Conservation (phyloP, 768 basidiomycete genomes). For the Suillus bovinus region DNA sequence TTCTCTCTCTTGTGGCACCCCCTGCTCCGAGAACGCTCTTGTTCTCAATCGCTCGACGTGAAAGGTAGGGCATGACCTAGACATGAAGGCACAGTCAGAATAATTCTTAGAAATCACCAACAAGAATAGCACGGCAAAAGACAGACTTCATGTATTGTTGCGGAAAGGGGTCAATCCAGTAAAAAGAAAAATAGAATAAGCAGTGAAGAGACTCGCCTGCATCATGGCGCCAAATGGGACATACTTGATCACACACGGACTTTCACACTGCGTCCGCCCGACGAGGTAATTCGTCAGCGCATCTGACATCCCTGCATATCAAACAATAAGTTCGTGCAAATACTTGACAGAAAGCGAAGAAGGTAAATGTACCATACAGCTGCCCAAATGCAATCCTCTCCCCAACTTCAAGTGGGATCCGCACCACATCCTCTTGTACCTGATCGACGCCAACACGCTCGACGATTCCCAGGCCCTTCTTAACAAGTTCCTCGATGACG, state of each 20-base stretch:
- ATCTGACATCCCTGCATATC: constrained; percentile 76
- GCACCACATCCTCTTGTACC: constrained; percentile 23
- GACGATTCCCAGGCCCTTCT: constrained; percentile 42
- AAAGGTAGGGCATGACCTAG: constrained; percentile 88
- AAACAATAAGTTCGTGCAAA: constrained; percentile 5
- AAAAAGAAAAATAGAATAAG: no score
- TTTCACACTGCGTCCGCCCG: constrained; percentile 44
- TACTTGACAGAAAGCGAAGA: background rate
- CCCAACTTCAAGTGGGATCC: constrained; percentile 52
- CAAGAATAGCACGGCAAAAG: background rate
- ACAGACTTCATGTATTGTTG: background rate
- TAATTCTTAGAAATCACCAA: background rate
- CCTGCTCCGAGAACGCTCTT: constrained; percentile 81
- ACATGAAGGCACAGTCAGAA: constrained; percentile 16
- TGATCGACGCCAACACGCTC: background rate
- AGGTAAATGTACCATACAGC: constrained; percentile 63
- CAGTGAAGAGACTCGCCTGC: constrained; percentile 56
- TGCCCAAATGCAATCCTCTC: constrained; percentile 78
- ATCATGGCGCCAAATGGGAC: constrained; percentile 74
- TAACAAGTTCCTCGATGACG: constrained; percentile 61
- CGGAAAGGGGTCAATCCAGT: no score
- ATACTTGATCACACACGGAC: constrained; percentile 84
- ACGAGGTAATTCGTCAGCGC: constrained; percentile 74
- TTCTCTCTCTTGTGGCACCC: constrained; percentile 48
- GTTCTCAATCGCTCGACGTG: constrained; percentile 90